Evolutionary conservation across 2,329 filamentous ascomycete species (phyloP).

Genomic region (Ceratocystis albifundus): DNA sequence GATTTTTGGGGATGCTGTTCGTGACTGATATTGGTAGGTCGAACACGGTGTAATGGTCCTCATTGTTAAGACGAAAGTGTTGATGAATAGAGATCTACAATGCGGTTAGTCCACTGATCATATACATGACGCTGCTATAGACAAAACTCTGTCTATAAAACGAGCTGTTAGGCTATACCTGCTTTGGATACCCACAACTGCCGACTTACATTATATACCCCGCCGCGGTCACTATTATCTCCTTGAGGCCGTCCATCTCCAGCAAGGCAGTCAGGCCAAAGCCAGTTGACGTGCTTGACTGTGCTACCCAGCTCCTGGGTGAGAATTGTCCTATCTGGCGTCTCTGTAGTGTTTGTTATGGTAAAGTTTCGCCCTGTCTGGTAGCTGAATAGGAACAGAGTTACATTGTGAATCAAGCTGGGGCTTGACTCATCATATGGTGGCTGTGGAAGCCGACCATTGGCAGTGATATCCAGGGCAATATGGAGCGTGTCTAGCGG

Average conservation of each 20-base stretch:
- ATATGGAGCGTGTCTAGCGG: slow-evolving; percentile 45
- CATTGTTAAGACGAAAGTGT: slow-evolving; percentile 53
- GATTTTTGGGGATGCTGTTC: slow-evolving; percentile 43
- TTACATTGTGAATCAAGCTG: slow-evolving; percentile 51
- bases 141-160: neutral
- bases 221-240: slow-evolving; percentile 44
- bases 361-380: slow-evolving; percentile 55
- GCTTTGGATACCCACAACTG: neutral
- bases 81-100: slow-evolving; percentile 56
- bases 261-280: slow-evolving; percentile 57
- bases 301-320: slow-evolving; percentile 53
- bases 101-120: neutral
- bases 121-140: neutral
- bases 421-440: slow-evolving; percentile 43
- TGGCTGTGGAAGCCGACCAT: slow-evolving; percentile 45
- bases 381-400: slow-evolving; percentile 55
- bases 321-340: slow-evolving; percentile 51
- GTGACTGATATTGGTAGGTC: slow-evolving; percentile 58
- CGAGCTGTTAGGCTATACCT: neutral
- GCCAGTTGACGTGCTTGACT: slow-evolving; percentile 63
- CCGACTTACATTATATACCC: slow-evolving; percentile 49
- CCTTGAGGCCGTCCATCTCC: slow-evolving; percentile 43
- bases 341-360: slow-evolving; percentile 50
- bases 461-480: slow-evolving; percentile 54
- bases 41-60: slow-evolving; percentile 57